These are phyloP conservation scores for Fraxinus baroniana DNA, from an alignment of 305 asterid genomes.

Conservation along the genomic window DNA sequence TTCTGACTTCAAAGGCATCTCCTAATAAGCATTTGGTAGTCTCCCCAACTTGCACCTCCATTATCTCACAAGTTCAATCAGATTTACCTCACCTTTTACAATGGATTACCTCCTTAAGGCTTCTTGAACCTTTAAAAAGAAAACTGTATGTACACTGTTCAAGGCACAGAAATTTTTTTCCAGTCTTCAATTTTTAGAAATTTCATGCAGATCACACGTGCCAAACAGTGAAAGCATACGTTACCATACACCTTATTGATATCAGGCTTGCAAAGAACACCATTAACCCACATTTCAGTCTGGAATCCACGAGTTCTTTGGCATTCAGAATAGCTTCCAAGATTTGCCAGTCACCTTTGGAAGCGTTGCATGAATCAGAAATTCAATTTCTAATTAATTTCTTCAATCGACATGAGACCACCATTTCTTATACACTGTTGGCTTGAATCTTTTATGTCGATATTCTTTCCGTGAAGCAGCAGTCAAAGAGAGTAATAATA, in stretches of 20 bases:
- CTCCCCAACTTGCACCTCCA: background rate
- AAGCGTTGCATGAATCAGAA: background rate
- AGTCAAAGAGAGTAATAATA: background rate
- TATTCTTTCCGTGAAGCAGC: background rate
- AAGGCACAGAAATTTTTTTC: background rate
- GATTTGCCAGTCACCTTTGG: background rate
- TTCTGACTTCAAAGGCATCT: background rate
- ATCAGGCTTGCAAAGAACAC: background rate
- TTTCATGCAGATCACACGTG: background rate
- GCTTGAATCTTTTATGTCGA: background rate
- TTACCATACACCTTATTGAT: background rate
- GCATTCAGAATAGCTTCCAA: background rate
- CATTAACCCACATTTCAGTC: background rate
- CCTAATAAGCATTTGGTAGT: background rate
- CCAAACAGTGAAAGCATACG: background rate
- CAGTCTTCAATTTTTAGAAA: background rate
- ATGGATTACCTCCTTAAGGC: background rate
- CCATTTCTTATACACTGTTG: background rate
- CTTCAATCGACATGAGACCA: background rate
- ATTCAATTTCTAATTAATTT: background rate
- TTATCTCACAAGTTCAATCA: background rate
- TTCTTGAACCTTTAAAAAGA: background rate
- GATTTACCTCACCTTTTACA: background rate
- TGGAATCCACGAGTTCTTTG: background rate
- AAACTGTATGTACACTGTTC: background rate